Evolutionary conservation across 106 monocot genomes (phyloP).

Genomic region (Narthecium ossifragum): DNA sequence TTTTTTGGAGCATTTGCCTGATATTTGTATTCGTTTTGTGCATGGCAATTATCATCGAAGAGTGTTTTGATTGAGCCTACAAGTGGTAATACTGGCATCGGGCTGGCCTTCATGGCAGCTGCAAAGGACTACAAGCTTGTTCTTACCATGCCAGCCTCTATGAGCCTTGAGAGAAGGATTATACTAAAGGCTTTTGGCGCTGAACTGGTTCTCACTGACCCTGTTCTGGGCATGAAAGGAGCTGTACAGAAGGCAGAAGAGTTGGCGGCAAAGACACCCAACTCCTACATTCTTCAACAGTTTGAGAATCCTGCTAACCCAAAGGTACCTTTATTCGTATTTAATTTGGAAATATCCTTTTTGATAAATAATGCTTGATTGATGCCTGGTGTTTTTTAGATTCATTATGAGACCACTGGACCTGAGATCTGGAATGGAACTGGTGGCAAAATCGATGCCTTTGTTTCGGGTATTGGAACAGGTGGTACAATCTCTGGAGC

Average conservation of each 20-base stretch:
- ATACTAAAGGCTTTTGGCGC: slow-evolving; percentile 68
- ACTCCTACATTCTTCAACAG: slow-evolving; percentile 65
- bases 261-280: slow-evolving; percentile 45
- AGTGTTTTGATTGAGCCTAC: slow-evolving; percentile 70
- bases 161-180: slow-evolving; percentile 72
- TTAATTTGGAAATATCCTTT: not conserved
- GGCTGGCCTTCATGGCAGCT: slow-evolving; percentile 65
- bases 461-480: slow-evolving; percentile 35
- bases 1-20: not conserved
- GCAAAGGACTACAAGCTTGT: slow-evolving; percentile 63
- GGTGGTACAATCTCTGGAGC: slow-evolving; percentile 50
- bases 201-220: slow-evolving; percentile 53
- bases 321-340: slow-evolving; percentile 21
- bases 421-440: slow-evolving; percentile 59
- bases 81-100: slow-evolving; percentile 75
- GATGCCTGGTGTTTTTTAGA: slow-evolving; percentile 16
- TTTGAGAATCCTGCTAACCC: slow-evolving; percentile 69
- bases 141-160: slow-evolving; percentile 65
- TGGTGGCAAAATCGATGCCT: slow-evolving; percentile 44
- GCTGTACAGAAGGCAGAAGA: slow-evolving; percentile 57
- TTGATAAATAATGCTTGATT: not conserved
- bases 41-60: slow-evolving; percentile 10
- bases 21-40: not conserved
- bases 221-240: slow-evolving; percentile 52
- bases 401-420: slow-evolving; percentile 58